Percentiles rank a stretch among this genome's conserved stretches.
Evolutionary conservation across 2,329 filamentous ascomycete species (phyloP).

Genomic region (Cytospora chrysosperma): DNA sequence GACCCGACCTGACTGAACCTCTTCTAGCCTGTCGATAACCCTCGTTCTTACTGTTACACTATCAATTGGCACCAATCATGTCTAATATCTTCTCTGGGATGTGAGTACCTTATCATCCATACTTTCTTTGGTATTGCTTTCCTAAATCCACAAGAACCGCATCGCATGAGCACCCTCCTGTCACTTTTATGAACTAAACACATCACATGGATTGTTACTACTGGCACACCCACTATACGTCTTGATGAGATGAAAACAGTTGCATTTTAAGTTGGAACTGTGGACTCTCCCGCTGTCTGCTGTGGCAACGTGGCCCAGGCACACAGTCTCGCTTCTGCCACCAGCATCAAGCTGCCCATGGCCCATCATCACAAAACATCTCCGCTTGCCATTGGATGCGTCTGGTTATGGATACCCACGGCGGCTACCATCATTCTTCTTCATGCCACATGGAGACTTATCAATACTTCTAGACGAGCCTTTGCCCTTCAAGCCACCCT

Average conservation of each 20-base stretch:
- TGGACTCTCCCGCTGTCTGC: neutral
- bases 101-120: conserved; percentile 48
- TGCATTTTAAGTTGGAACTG: neutral
- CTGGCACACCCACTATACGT: neutral
- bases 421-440: conserved; percentile 1
- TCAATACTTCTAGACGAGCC: neutral
- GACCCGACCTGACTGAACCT: neutral
- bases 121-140: conserved; percentile 8
- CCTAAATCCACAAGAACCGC: neutral
- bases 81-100: conserved; percentile 63
- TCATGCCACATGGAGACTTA: neutral
- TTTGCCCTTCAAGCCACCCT: neutral
- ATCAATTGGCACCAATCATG: conserved; percentile 41
- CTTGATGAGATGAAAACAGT: neutral
- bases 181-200: neutral
- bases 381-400: neutral
- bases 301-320: neutral
- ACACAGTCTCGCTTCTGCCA: neutral
- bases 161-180: neutral
- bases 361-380: neutral
- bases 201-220: neutral
- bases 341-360: neutral
- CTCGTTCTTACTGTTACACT: neutral
- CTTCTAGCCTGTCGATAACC: neutral
- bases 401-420: neutral